Evolutionary conservation across 345 rosid genomes (phyloP).

Genomic region (Populus euphratica): DNA sequence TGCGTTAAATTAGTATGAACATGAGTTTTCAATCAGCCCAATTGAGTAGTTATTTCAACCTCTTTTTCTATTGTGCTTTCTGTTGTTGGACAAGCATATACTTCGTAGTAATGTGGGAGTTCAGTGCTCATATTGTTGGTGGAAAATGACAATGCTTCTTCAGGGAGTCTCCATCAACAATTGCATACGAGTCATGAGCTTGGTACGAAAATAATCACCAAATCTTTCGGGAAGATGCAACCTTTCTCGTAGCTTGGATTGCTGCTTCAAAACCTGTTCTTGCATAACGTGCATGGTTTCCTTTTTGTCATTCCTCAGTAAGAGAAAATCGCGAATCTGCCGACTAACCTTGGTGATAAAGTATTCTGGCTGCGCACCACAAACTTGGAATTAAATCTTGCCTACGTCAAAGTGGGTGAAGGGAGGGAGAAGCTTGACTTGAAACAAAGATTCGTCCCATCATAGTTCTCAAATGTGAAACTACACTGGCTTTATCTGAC

Average conservation of each 20-base stretch:
- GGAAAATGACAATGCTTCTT: neutral
- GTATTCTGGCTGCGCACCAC: neutral
- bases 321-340: neutral
- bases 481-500: neutral
- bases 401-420: neutral
- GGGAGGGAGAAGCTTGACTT: neutral
- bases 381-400: neutral
- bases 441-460: neutral
- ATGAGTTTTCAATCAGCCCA: neutral
- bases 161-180: neutral
- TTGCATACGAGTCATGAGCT: neutral
- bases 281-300: neutral
- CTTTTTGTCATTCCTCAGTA: neutral
- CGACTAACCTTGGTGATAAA: neutral
- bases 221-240: neutral
- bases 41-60: neutral
- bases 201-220: neutral
- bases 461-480: neutral
- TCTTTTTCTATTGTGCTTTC: neutral
- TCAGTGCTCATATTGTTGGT: neutral
- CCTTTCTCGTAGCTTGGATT: neutral
- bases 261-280: neutral
- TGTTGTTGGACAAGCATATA: conserved; percentile 17
- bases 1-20: neutral
- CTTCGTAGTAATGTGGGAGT: conserved; percentile 6